These are phyloP conservation scores for Beauveria sp. DNA, from an alignment of 2,329 filamentous ascomycete genomes.

Conservation along the genomic window DNA sequence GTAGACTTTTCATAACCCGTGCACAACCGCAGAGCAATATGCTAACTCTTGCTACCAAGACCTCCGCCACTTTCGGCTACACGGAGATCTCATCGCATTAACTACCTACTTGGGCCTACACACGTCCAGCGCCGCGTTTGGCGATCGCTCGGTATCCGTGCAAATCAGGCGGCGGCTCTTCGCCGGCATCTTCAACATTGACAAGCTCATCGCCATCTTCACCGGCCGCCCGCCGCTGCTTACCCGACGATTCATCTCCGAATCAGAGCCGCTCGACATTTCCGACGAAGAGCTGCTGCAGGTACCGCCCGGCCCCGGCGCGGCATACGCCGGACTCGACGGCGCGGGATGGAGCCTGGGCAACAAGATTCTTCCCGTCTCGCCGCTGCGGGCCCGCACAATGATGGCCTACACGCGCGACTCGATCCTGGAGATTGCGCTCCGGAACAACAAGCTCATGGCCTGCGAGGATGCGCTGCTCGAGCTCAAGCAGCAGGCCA, in stretches of 20 bases:
- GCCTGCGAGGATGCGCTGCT: constrained; percentile 35
- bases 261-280: constrained; percentile 33
- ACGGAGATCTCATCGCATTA: constrained; percentile 12
- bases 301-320: constrained; percentile 18
- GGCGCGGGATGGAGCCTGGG: constrained; percentile 31
- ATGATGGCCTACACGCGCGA: constrained; percentile 20
- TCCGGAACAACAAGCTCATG: constrained; percentile 19
- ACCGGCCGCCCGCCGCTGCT: constrained; percentile 35
- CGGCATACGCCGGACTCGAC: constrained; percentile 19
- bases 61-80: constrained; percentile 10
- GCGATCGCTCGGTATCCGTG: constrained; percentile 8
- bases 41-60: not conserved
- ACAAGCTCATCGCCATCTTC: constrained; percentile 32
- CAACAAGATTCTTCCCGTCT: constrained; percentile 23
- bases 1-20: constrained; percentile 5
- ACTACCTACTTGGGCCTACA: constrained; percentile 14
- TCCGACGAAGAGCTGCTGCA: constrained; percentile 28
- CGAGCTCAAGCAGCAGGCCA: constrained; percentile 38
- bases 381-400: constrained; percentile 20
- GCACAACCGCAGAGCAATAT: not conserved
- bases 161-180: constrained; percentile 21
- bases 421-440: constrained; percentile 23
- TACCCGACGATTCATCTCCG: constrained; percentile 27
- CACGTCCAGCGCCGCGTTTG: not conserved
- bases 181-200: constrained; percentile 24